A percentile compares a stretch with the other conserved stretches of the same genome.
phyloP scores from a whole-genome alignment of 306 rosid genomes.

The Notholithocarpus densiflorus region DNA sequence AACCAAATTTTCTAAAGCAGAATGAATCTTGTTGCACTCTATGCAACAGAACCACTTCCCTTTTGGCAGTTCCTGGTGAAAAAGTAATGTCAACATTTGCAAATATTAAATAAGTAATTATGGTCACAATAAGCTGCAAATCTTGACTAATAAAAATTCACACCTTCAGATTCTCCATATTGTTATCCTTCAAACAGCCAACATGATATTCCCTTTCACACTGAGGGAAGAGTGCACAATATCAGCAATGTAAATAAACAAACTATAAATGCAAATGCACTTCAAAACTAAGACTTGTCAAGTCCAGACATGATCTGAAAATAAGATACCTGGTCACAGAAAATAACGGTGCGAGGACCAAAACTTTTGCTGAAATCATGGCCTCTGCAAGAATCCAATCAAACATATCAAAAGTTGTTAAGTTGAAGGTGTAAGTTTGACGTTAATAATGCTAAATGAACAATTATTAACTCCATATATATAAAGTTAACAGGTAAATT shows the following conservation, averaged over 20 bases:
- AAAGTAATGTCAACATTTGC: not conserved
- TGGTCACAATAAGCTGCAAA: not conserved
- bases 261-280: not conserved
- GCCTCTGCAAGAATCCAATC: constrained; percentile 39
- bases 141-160: not conserved
- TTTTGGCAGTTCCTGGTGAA: constrained; percentile 63
- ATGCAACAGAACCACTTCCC: constrained; percentile 73
- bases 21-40: constrained; percentile 42
- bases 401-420: constrained; percentile 1
- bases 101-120: not conserved
- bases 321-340: constrained; percentile 77
- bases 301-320: not conserved
- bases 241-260: not conserved
- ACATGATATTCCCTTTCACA: constrained; percentile 85
- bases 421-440: not conserved
- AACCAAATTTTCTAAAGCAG: constrained; percentile 48
- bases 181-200: constrained; percentile 70
- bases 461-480: not conserved
- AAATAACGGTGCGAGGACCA: constrained; percentile 66
- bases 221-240: constrained; percentile 28
- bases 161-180: constrained; percentile 60
- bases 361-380: constrained; percentile 57
- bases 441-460: not conserved
- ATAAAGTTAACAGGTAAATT: not conserved
- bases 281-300: constrained; percentile 4